Base-by-base conservation (phyloP, 768 basidiomycete genomes). In the Suillus bovinus region DNA sequence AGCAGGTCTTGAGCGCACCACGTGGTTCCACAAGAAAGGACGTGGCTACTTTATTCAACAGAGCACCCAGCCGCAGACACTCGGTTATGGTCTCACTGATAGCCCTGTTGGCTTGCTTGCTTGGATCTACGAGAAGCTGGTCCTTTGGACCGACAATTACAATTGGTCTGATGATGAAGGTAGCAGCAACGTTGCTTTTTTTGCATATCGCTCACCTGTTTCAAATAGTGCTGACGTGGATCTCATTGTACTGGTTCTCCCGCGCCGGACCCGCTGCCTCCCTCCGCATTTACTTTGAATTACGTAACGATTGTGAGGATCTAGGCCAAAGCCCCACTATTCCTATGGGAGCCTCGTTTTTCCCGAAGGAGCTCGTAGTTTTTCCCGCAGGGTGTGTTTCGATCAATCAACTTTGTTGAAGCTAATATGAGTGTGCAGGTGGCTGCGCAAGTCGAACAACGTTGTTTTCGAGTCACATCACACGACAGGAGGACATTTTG, bases 161-260 rank as follows among this genome's bases (percentile, higher is more conserved):
- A 77, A 78, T 0, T 87, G 86, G 85, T 76, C 77, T 13, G 83
- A 84, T 53, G 85, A 87, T 31, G 83, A 86, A 73, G 76, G 86
- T 67, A n/a, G 81, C n/a, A 1, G 69, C 17, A 0, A 3, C 14
- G 13, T 44, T 17, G 10, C 3, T 8, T 27, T 14, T n/a, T 27
- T 4, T 8, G 9, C 5, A 33, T 36, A 13, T 22, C 14, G 22
- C 50, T 8, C n/a, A 27, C n/a, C 17, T 27, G 31, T 14, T 49
- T 27, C 41, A 22, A 67, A 16, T 60, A 86, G 86, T 87, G 1
- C 66, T 88, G 34, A 85, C 83, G 0, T 88, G 86, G 85, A 69
- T 85, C 24, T 86, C 84, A 3, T 76, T 85, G 13, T 86, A 82
- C 67, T 82, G 78, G 76, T 86, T 87, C 71, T 86, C 85, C 8